Percentiles rank a stretch among this genome's conserved stretches.
Evolutionary conservation across 2,329 filamentous ascomycete species (phyloP).

Genomic region (Aspergillus sp.): DNA sequence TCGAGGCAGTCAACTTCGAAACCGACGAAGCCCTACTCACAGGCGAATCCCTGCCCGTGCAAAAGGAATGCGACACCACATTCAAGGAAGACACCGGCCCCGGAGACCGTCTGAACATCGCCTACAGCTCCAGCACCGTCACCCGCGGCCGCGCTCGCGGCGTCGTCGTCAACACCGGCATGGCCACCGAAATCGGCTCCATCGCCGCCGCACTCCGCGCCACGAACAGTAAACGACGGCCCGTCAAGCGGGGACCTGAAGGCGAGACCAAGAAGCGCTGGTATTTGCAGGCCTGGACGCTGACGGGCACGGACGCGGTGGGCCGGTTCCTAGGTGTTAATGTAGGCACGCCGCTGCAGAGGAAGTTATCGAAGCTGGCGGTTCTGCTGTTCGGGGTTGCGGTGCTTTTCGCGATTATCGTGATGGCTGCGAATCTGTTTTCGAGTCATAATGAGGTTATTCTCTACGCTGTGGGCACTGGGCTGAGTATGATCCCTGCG

Average conservation of each 20-base stretch:
- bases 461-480: conserved; percentile 62
- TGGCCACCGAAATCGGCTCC: conserved; percentile 64
- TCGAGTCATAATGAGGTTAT: conserved; percentile 57
- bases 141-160: conserved; percentile 62
- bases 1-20: conserved; percentile 69
- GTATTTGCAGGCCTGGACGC: conserved; percentile 51
- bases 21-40: conserved; percentile 69
- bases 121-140: conserved; percentile 62
- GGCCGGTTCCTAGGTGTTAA: conserved; percentile 67
- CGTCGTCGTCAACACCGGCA: conserved; percentile 61
- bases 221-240: conserved; percentile 53
- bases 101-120: conserved; percentile 61
- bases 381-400: conserved; percentile 66
- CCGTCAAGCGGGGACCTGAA: conserved; percentile 52
- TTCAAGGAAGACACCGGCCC: conserved; percentile 56
- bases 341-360: conserved; percentile 69
- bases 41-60: conserved; percentile 61
- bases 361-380: conserved; percentile 67
- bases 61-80: conserved; percentile 48
- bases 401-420: conserved; percentile 67
- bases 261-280: conserved; percentile 53
- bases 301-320: conserved; percentile 58
- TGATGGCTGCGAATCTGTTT: conserved; percentile 64
- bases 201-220: conserved; percentile 65
- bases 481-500: conserved; percentile 62